Evolutionary conservation across 2,329 filamentous ascomycete genomes (phyloP), one percentile per base, ranked within the genome.

Genomic region (Huntiella bhutanensis): DNA sequence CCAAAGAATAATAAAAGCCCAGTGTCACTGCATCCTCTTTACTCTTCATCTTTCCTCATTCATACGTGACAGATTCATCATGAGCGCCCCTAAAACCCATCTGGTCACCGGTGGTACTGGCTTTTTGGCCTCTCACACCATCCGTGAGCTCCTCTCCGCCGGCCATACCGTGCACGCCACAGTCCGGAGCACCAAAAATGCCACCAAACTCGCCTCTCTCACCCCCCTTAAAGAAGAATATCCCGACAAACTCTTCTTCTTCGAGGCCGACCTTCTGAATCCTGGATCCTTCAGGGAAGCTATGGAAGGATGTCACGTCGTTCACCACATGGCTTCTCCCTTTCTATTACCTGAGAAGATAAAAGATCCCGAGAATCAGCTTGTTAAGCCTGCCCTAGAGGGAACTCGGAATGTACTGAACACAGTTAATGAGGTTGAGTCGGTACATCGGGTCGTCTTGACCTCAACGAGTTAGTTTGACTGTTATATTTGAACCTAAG

Each of bases 241-340:
- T n/a, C 44, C 55, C 1, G 51, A 47, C 3, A 49, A 45, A 49
- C 49, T 57, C 10, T 51, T 45, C 4, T 53, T 61, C 13, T 57
- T 56, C 22, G 57, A 58, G 40, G 56, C 57, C 5, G 56, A 60
- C 44, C 51, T 58, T 6, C 54, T 61, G 4, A 45, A 51, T 17
- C 41, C 53, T 0, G 54, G 53, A 35, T 58, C 56, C 4, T 61
- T 62, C 47, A 48, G 49, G 4, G 42, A 52, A 5, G 54, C 59
- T 12, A 54, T 58, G 38, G 43, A 52, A 33, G 56, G 55, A 41
- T 59, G 57, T 40, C 45, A 52, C 4, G 54, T 56, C 2, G 56
- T 62, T 11, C 55, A 59, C 45, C 60, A 61, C 34, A 54, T 61
- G 13, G 60, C 59, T 0, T 58, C 59, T 6, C 60, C 59, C 1